phyloP scores from a whole-genome alignment of 306 rosid species.

The Calophaca sinica region DNA sequence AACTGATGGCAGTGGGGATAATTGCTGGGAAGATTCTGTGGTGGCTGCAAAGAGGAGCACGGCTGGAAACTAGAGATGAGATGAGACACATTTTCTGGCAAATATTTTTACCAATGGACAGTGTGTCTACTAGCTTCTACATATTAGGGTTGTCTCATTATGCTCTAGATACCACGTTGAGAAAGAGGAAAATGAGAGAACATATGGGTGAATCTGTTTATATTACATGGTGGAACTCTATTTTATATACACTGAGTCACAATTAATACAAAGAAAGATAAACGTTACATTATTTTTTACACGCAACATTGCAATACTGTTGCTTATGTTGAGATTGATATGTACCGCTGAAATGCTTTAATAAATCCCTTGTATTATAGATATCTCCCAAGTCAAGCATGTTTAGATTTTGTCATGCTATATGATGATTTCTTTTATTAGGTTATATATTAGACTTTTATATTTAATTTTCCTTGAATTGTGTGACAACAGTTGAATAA shows the following conservation, averaged over 20 bases:
- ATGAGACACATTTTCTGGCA: no score
- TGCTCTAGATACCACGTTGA: no score
- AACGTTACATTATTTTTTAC: no score
- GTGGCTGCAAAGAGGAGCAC: no score
- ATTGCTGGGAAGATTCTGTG: no score
- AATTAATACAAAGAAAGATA: neutral
- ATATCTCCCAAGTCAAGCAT: constrained; percentile 2
- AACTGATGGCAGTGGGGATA: no score
- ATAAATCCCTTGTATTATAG: constrained; percentile 6
- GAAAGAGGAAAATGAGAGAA: neutral
- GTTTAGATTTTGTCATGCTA: constrained; percentile 19
- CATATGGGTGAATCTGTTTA: neutral
- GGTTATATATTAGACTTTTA: constrained; percentile 23
- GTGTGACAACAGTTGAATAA: constrained; percentile 69
- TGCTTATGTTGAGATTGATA: constrained; percentile 3
- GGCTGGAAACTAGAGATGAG: no score
- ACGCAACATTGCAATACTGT: neutral
- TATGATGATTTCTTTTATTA: constrained; percentile 30
- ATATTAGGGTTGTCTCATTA: no score
- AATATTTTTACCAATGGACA: no score
- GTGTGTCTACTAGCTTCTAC: no score
- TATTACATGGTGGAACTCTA: neutral
- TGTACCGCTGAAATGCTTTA: constrained; percentile 25
- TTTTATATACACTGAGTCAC: neutral
- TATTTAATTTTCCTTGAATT: constrained; percentile 37